Evolutionary conservation across 2,329 filamentous ascomycete species (phyloP).

Genomic region (Ceratocystis colombiana): DNA sequence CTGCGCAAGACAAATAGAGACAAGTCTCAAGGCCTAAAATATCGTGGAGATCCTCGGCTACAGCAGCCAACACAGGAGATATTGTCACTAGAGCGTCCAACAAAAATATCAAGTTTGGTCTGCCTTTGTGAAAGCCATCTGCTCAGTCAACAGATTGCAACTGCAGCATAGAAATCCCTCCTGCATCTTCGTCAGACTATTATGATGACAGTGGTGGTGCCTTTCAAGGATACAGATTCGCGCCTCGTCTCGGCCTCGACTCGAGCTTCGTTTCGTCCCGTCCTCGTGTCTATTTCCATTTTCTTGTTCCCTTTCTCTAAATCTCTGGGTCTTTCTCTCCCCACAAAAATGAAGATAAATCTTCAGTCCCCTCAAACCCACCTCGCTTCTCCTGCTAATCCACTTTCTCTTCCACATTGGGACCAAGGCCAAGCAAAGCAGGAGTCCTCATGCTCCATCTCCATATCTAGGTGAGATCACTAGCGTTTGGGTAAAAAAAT

Average conservation of each 20-base stretch:
- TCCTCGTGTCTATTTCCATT: conserved; percentile 5
- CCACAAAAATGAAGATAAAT: no score
- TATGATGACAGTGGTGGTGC: no score
- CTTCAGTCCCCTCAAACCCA: background rate
- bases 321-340: background rate
- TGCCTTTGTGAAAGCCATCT: no score
- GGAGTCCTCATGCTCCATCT: no score
- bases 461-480: background rate
- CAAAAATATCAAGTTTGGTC: no score
- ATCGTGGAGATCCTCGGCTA: background rate
- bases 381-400: background rate
- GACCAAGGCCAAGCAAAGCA: no score
- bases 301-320: background rate
- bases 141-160: no score
- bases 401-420: no score
- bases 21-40: background rate
- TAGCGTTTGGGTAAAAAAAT: background rate
- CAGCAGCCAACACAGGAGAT: background rate
- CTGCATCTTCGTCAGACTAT: no score
- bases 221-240: conserved; percentile 19
- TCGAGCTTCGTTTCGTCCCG: conserved; percentile 21
- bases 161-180: no score
- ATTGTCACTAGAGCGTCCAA: background rate
- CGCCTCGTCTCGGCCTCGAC: conserved; percentile 19
- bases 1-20: background rate